These are phyloP conservation scores for Leptographium procerum DNA, from an alignment of 2,329 filamentous ascomycete genomes.

Conservation along the genomic window DNA sequence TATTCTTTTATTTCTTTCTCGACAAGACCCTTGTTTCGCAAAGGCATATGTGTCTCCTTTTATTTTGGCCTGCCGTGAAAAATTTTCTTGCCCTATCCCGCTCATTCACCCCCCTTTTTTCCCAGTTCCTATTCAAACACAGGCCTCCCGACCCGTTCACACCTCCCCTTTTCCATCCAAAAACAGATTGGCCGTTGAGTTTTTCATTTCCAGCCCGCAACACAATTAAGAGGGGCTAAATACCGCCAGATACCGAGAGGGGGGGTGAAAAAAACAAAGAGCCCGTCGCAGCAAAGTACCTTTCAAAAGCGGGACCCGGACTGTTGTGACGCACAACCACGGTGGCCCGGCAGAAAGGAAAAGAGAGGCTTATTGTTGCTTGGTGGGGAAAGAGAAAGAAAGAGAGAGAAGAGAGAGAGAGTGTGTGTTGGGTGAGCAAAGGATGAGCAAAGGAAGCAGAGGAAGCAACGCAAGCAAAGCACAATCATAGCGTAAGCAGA, in stretches of 20 bases:
- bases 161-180: not conserved
- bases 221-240: not conserved
- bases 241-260: not conserved
- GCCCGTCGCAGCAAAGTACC: not conserved
- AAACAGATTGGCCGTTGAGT: not conserved
- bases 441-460: not conserved
- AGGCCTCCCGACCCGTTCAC: not conserved
- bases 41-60: not conserved
- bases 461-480: no score
- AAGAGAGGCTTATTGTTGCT: not conserved
- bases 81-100: not conserved
- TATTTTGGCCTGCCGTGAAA: not conserved
- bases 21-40: not conserved
- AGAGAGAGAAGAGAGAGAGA: not conserved
- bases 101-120: not conserved
- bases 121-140: not conserved
- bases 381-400: not conserved
- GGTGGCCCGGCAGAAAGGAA: not conserved
- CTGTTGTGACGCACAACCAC: not conserved
- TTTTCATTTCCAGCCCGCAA: not conserved
- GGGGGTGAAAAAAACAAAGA: not conserved
- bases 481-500: no score
- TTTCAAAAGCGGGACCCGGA: not conserved
- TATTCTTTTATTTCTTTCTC: not conserved
- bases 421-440: not conserved